phyloP scores from a whole-genome alignment of 2,329 filamentous ascomycete genomes.

The Phaeoacremonium minimum region DNA sequence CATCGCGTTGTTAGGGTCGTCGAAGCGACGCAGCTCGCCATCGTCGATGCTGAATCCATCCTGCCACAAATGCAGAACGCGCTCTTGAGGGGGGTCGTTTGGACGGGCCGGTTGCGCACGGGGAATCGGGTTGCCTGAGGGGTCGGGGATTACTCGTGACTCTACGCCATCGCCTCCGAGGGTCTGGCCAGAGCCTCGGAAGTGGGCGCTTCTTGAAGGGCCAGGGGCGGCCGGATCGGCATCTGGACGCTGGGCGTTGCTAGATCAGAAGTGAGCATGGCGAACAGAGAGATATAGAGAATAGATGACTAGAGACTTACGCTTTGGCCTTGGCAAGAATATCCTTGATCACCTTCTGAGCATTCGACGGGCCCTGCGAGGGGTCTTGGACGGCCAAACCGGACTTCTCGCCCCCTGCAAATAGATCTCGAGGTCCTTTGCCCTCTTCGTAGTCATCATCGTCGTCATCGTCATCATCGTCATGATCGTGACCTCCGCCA shows the following conservation, averaged over 20 bases:
- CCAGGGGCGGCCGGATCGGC: constrained; percentile 40
- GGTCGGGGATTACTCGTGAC: constrained; percentile 64
- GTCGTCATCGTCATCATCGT: constrained; percentile 56
- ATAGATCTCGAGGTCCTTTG: constrained; percentile 62
- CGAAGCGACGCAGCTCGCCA: constrained; percentile 71
- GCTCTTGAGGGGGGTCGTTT: constrained; percentile 51
- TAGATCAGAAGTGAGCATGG: constrained; percentile 20
- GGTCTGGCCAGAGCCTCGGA: constrained; percentile 69
- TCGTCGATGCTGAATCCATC: constrained; percentile 86
- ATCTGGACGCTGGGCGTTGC: constrained; percentile 57
- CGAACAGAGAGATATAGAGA: not conserved
- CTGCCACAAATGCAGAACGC: constrained; percentile 74
- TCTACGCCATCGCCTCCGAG: constrained; percentile 74
- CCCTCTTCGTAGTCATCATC: constrained; percentile 52
- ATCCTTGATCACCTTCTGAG: constrained; percentile 55
- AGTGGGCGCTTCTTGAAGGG: constrained; percentile 47
- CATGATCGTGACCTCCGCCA: constrained; percentile 43
- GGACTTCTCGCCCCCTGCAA: constrained; percentile 83
- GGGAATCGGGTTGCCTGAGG: constrained; percentile 29
- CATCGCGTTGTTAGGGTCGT: constrained; percentile 69
- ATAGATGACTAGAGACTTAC: constrained; percentile 31
- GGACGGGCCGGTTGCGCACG: constrained; percentile 20
- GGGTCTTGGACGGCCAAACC: constrained; percentile 65
- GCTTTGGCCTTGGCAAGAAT: constrained; percentile 60
- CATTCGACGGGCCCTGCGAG: constrained; percentile 37